Evolutionary conservation across 2,329 filamentous ascomycete species (phyloP).

Genomic region (Verticillium albo-atrum): DNA sequence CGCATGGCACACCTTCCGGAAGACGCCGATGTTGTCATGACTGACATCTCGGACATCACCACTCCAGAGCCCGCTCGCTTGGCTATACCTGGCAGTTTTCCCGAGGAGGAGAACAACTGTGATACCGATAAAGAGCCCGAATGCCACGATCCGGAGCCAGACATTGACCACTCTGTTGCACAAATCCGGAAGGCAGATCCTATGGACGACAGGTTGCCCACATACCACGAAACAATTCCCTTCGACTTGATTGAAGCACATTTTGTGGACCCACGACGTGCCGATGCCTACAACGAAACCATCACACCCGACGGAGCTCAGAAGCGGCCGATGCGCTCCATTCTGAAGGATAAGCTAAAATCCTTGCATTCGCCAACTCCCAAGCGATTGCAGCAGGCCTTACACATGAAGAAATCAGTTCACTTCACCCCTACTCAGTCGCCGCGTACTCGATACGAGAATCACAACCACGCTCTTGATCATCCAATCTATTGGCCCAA

Average conservation of each 20-base stretch:
- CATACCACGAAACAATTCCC: not conserved
- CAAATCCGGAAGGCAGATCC: not conserved
- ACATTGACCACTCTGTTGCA: not conserved
- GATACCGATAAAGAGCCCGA: not conserved
- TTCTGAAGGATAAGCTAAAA: not conserved
- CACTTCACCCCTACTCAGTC: not conserved
- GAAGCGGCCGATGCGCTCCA: not conserved
- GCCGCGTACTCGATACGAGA: not conserved
- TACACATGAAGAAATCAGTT: not conserved
- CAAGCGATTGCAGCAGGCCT: not conserved
- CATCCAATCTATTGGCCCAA: not conserved
- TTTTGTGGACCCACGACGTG: not conserved
- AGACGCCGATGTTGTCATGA: not conserved
- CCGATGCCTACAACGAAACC: not conserved
- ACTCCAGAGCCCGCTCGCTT: not conserved
- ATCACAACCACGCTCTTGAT: not conserved
- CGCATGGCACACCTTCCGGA: not conserved
- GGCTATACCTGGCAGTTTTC: conserved; percentile 9
- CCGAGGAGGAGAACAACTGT: not conserved
- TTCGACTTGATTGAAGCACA: not conserved
- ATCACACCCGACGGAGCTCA: not conserved
- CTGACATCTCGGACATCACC: not conserved
- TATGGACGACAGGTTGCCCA: not conserved
- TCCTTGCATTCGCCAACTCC: not conserved
- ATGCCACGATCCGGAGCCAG: not conserved